Evolutionary conservation across 139 green algal species (phyloP).

Genomic region (Chlorella sp.): DNA sequence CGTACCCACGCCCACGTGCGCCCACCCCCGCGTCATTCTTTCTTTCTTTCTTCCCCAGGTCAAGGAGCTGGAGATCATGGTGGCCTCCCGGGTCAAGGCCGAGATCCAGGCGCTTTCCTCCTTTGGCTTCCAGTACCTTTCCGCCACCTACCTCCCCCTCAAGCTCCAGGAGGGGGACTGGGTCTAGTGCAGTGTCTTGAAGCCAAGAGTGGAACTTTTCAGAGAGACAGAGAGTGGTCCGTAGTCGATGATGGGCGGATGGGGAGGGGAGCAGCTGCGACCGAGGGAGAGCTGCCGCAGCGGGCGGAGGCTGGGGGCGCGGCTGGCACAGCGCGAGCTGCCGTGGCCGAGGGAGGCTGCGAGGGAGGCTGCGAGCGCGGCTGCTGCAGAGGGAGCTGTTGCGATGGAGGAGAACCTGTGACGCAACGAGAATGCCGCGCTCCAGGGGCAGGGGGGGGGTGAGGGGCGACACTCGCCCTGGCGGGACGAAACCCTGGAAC

Average conservation of each 20-base stretch:
- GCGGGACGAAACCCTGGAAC: too few species aligned
- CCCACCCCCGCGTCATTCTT: too few species aligned
- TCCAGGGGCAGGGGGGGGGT: too few species aligned
- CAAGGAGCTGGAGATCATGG: constrained; percentile 95
- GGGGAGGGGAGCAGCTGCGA: background rate
- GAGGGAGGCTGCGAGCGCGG: background rate
- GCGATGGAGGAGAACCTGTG: background rate
- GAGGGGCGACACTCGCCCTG: too few species aligned
- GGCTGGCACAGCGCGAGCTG: background rate
- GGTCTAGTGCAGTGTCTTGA: constrained; percentile 18
- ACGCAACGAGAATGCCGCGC: background rate
- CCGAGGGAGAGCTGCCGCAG: background rate
- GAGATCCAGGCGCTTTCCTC: constrained; percentile 95
- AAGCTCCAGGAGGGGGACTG: constrained; percentile 80
- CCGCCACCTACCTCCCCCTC: constrained; percentile 87
- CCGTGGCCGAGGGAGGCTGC: background rate
- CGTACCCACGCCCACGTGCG: too few species aligned
- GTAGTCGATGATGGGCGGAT: background rate
- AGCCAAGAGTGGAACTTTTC: background rate
- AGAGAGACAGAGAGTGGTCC: background rate
- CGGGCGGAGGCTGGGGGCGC: background rate
- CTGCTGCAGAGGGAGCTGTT: background rate
- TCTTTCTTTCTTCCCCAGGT: too few species aligned
- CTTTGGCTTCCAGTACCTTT: constrained; percentile 93
- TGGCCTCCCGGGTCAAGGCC: constrained; percentile 81